Evolutionary conservation across 768 basidiomycete genomes (phyloP).

Genomic region (Lepiota brunneoincarnata): DNA sequence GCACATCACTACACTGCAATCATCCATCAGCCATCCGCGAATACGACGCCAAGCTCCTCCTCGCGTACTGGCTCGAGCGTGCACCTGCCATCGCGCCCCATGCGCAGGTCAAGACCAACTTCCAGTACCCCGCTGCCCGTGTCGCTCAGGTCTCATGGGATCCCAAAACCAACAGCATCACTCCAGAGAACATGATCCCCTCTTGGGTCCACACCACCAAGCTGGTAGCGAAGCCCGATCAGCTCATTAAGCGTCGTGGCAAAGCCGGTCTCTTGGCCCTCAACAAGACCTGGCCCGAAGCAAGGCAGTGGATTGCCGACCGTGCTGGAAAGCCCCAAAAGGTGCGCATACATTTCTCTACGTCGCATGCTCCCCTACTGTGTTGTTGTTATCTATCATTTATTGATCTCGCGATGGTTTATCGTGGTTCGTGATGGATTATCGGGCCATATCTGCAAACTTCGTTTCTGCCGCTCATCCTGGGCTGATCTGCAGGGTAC

Average conservation of each 20-base stretch:
- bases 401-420: constrained; percentile 3
- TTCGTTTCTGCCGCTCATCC: constrained; percentile 9
- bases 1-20: constrained; percentile 11
- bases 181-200: constrained; percentile 56
- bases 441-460: constrained; percentile 12
- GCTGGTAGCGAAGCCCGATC: constrained; percentile 96
- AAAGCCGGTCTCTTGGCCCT: constrained; percentile 95
- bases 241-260: constrained; percentile 98
- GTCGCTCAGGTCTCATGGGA: constrained; percentile 93
- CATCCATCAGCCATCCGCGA: constrained; percentile 69
- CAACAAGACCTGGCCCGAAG: constrained; percentile 91
- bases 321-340: constrained; percentile 92
- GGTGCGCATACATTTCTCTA: constrained; percentile 42
- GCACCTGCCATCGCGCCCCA: constrained; percentile 77
- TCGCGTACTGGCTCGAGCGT: constrained; percentile 96
- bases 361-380: background rate
- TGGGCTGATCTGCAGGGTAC: background rate
- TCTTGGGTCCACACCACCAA: constrained; percentile 81
- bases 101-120: constrained; percentile 49
- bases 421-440: constrained; percentile 10
- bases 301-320: constrained; percentile 82
- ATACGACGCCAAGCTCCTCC: constrained; percentile 97
- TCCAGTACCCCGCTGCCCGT: constrained; percentile 63
- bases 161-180: constrained; percentile 55
- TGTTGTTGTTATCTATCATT: constrained; percentile 7